These are phyloP conservation scores for Periconia sp. DNA, from an alignment of 2,329 filamentous ascomycete genomes.

Conservation along the genomic window DNA sequence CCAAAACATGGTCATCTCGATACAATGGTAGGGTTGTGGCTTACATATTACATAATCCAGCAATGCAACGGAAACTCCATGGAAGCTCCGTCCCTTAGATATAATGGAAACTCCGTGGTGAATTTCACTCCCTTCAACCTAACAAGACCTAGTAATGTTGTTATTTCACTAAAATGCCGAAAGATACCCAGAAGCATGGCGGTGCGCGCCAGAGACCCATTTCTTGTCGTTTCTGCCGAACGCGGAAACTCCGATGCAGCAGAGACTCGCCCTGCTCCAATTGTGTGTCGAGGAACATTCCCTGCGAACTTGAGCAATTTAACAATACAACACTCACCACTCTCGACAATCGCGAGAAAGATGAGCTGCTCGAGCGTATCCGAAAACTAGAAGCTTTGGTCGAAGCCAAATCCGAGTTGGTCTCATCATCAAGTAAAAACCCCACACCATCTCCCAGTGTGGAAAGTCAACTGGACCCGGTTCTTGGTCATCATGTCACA, in stretches of 20 bases:
- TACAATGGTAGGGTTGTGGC: too few species aligned
- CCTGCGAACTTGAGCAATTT: constrained; percentile 14
- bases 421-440: not conserved
- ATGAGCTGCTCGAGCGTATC: constrained; percentile 16
- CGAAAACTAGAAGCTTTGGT: constrained; percentile 16
- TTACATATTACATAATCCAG: not conserved
- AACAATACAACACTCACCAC: not conserved
- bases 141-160: too few species aligned
- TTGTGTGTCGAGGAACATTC: constrained; percentile 22
- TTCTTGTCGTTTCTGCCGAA: constrained; percentile 28
- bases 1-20: too few species aligned
- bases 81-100: not conserved
- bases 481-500: not conserved
- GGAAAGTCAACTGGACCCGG: not conserved
- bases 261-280: constrained; percentile 29
- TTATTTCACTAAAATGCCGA: constrained; percentile 10
- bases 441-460: not conserved
- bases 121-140: too few species aligned
- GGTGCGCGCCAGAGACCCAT: constrained; percentile 16
- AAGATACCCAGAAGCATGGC: constrained; percentile 6
- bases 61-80: not conserved
- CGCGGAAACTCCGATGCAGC: constrained; percentile 30
- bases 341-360: constrained; percentile 3
- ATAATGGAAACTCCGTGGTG: not conserved
- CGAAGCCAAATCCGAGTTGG: not conserved